phyloP scores from a whole-genome alignment of 495 filamentous ascomycete species.

The Penicillium psychrofluorescens region DNA sequence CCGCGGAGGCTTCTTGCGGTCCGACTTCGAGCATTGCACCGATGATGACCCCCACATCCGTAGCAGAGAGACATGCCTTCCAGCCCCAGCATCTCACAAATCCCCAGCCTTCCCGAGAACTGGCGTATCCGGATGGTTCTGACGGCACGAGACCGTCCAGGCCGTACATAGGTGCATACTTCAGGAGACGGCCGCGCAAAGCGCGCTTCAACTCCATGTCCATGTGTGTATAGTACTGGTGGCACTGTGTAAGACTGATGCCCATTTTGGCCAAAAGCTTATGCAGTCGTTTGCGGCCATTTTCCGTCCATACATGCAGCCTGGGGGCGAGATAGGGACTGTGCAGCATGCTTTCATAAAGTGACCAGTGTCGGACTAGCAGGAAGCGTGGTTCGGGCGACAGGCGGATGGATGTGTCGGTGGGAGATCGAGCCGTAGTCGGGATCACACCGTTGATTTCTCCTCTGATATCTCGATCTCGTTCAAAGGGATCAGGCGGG shows the following conservation, averaged over 20 bases:
- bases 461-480: slow-evolving; percentile 40
- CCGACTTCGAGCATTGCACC: slow-evolving; percentile 91
- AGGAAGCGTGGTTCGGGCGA: slow-evolving; percentile 93
- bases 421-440: slow-evolving; percentile 79
- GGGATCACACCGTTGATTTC: slow-evolving; percentile 74
- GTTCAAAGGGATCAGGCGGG: slow-evolving; percentile 62
- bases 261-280: slow-evolving; percentile 98
- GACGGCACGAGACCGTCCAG: slow-evolving; percentile 84
- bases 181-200: slow-evolving; percentile 75
- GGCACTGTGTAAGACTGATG: slow-evolving; percentile 85
- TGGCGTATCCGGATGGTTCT: slow-evolving; percentile 42
- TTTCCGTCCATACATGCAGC: slow-evolving; percentile 90
- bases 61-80: slow-evolving; percentile 87
- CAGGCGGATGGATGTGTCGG: slow-evolving; percentile 84
- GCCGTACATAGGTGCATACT: slow-evolving; percentile 84
- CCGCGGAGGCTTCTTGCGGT: slow-evolving; percentile 24
- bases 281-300: slow-evolving; percentile 82
- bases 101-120: slow-evolving; percentile 77
- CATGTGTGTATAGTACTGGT: slow-evolving; percentile 95
- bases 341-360: slow-evolving; percentile 98
- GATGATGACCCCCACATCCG: slow-evolving; percentile 83
- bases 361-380: slow-evolving; percentile 89
- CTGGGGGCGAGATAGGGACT: slow-evolving; percentile 90
- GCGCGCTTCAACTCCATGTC: slow-evolving; percentile 93
- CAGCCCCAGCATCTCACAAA: slow-evolving; percentile 97